These are phyloP conservation scores for Phialocephala sp. DNA, from an alignment of 2,329 filamentous ascomycete genomes.

Conservation along the genomic window DNA sequence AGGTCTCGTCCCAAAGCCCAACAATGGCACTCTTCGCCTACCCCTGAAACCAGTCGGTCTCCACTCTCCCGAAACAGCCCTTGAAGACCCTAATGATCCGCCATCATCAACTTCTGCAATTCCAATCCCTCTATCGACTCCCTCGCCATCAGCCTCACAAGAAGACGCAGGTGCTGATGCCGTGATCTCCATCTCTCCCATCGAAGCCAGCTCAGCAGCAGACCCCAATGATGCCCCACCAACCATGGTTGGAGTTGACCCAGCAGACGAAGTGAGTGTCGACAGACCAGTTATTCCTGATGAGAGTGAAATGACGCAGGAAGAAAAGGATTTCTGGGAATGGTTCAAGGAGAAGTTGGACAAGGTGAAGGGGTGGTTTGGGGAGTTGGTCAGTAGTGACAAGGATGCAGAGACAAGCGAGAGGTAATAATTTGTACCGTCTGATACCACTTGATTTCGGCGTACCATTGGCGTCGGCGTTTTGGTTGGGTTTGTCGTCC, in stretches of 20 bases:
- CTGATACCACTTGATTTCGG: not conserved
- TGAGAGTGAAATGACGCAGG: constrained; percentile 33
- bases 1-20: constrained; percentile 72
- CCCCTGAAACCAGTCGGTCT: constrained; percentile 55
- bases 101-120: not conserved
- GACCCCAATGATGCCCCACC: constrained; percentile 38
- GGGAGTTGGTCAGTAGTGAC: constrained; percentile 16
- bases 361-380: constrained; percentile 44
- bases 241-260: constrained; percentile 39
- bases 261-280: constrained; percentile 30
- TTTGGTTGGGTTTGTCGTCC: not conserved
- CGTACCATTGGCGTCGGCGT: not conserved
- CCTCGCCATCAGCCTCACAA: constrained; percentile 10
- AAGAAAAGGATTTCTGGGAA: constrained; percentile 52
- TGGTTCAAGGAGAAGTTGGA: constrained; percentile 57
- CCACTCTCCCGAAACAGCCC: constrained; percentile 58
- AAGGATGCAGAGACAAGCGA: constrained; percentile 7
- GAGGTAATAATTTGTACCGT: not conserved
- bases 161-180: constrained; percentile 27
- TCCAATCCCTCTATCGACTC: constrained; percentile 5
- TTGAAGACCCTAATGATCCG: constrained; percentile 61
- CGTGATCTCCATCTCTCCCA: constrained; percentile 39
- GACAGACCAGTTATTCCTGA: constrained; percentile 35
- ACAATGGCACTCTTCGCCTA: constrained; percentile 85
- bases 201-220: constrained; percentile 39